A percentile compares a stretch with the other conserved stretches of the same genome.
Evolutionary conservation across 805 yeast genomes (phyloP).

Genomic region (Schwanniomyces pseudopolymorphus): DNA sequence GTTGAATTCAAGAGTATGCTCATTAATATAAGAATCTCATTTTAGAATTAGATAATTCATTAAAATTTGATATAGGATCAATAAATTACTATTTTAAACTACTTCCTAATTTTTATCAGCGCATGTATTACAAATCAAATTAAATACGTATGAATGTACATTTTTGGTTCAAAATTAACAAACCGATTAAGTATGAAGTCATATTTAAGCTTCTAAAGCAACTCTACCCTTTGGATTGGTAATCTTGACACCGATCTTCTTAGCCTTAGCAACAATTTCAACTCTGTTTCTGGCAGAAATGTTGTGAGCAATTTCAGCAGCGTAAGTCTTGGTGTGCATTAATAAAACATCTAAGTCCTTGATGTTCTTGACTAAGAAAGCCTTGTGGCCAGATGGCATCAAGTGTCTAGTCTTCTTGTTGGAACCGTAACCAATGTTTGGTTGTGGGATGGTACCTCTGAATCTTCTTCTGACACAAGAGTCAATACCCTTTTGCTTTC

Average conservation of each 20-base stretch:
- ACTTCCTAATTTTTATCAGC: background rate
- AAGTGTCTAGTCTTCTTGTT: slow-evolving; percentile 97
- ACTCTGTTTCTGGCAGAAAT: slow-evolving; percentile 98
- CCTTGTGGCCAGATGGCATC: slow-evolving; percentile 98
- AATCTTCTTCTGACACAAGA: slow-evolving; percentile 99
- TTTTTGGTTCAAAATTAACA: slow-evolving; percentile 7
- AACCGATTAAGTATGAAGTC: slow-evolving; percentile 12
- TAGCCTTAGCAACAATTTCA: slow-evolving; percentile 92
- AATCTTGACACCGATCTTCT: slow-evolving; percentile 97
- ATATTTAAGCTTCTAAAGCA: slow-evolving; percentile 88
- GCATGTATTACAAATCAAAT: slow-evolving; percentile 4
- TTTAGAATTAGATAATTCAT: no score
- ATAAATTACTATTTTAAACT: background rate
- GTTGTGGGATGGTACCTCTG: slow-evolving; percentile 99
- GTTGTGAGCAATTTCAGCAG: slow-evolving; percentile 99
- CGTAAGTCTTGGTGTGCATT: slow-evolving; percentile 97
- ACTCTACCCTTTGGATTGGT: slow-evolving; percentile 99
- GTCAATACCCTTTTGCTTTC: slow-evolving; percentile 99
- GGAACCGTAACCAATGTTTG: slow-evolving; percentile 99
- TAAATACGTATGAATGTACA: slow-evolving; percentile 13
- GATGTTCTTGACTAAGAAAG: slow-evolving; percentile 87
- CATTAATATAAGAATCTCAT: no score
- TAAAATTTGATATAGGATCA: no score
- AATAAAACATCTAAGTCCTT: slow-evolving; percentile 92
- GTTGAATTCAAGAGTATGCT: no score